Evolutionary conservation across 2,329 filamentous ascomycete species (phyloP), one percentile per base, ranked within the genome.

Genomic region (Aspergillus fructus): DNA sequence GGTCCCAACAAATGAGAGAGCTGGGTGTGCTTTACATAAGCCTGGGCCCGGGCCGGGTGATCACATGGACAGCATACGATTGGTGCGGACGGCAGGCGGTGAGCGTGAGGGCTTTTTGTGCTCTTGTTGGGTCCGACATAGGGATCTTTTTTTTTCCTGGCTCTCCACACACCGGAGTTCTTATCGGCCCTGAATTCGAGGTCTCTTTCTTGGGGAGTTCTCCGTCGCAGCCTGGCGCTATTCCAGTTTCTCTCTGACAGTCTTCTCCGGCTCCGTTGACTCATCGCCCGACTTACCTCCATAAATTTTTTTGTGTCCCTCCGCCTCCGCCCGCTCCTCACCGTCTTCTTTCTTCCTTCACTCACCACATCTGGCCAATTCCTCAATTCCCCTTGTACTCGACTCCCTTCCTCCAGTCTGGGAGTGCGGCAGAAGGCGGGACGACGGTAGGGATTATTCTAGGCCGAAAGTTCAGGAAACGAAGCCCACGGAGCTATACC

Each of bases 111-210:
- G 50, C 39, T 58, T 58, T 45, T 52, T 24, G n/a, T 30, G 39
- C 27, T 30, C 19, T 42, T n/a, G 9, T 30, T 52, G 30, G n/a
- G 30, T 46, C 34, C 47, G 51, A 48, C 23, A 30, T 21, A 47
- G 43, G 39, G 43, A 54, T 24, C 23, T 37, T 47, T 54, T 48
- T 48, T 50, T 58, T 51, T 39, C 45, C 45, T 46, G 51, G 30
- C 27, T 54, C 63, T 65, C 68, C 68, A 68, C 62, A 64, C 61
- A 68, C 65, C 68, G 68, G 68, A 67, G 61, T 59, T 65, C 66
- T 69, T 66, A 70, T 68, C 66, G 64, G 64, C 60, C 49, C 41
- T 50, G 46, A 50, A 41, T 45, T 52, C 45, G 49, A 49, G 45
- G 55, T 8, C 27, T 52, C 23, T 48, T 61, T 56, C 34, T 54